Evolutionary conservation across 192 early-diverging fungal species (phyloP).

Genomic region (Umbelopsis isabellina): DNA sequence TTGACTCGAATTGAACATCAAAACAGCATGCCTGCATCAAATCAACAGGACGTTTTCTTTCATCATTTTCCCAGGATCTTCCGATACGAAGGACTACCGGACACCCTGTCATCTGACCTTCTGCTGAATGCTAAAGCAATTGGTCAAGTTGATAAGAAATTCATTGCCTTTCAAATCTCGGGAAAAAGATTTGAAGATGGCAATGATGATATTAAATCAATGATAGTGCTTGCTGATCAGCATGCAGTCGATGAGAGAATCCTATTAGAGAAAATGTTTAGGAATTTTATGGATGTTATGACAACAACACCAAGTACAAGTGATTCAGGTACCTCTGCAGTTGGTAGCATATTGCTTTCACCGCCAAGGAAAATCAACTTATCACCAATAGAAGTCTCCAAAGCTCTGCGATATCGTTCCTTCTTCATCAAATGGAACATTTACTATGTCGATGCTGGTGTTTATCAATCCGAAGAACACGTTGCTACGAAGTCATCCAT

Average conservation of each 20-base stretch:
- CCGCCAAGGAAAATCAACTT: conserved; percentile 43
- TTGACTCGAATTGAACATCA: no score
- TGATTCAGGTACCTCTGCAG: not conserved
- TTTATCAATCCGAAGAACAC: conserved; percentile 1
- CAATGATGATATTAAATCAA: not conserved
- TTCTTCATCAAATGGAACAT: conserved; percentile 12
- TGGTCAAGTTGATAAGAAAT: conserved; percentile 71
- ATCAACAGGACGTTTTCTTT: not conserved
- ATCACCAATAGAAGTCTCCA: not conserved
- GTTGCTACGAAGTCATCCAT: not conserved
- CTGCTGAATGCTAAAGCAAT: conserved; percentile 51
- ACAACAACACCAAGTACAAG: not conserved
- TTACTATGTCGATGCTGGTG: not conserved
- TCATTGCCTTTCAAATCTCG: conserved; percentile 53
- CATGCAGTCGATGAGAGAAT: conserved; percentile 83
- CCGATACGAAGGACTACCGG: not conserved
- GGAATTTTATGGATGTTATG: conserved; percentile 30
- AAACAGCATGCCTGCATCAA: not conserved
- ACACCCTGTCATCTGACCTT: conserved; percentile 28
- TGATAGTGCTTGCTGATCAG: conserved; percentile 70
- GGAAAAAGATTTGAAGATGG: not conserved
- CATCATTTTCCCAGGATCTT: not conserved
- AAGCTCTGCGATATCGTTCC: not conserved
- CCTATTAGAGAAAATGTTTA: conserved; percentile 60
- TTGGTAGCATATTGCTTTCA: conserved; percentile 47